Evolutionary conservation across 345 rosid genomes (phyloP).

Genomic region (Camelina neglecta): DNA sequence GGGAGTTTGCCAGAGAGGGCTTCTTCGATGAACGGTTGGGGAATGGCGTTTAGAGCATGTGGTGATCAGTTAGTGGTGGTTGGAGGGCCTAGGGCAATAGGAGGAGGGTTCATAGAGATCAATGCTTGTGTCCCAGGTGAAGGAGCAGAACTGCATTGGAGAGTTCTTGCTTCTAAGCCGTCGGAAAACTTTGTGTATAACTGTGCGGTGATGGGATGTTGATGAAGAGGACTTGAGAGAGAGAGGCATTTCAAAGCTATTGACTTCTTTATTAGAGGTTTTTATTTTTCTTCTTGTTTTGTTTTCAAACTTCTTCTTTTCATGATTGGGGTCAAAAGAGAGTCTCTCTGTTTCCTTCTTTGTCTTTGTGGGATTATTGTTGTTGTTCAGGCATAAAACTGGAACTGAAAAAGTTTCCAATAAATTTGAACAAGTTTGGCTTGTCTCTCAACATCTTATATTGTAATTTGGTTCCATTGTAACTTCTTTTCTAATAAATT

Average conservation of each 20-base stretch:
- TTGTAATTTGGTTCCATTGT: slow-evolving; percentile 26
- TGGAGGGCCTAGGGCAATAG: slow-evolving; percentile 61
- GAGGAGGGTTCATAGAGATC: slow-evolving; percentile 62
- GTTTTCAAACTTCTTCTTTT: background rate
- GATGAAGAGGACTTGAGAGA: slow-evolving; percentile 41
- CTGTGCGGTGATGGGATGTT: slow-evolving; percentile 92
- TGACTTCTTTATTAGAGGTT: slow-evolving; percentile 13
- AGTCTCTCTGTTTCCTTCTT: slow-evolving; percentile 22
- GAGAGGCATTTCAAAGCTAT: slow-evolving; percentile 36
- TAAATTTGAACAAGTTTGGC: slow-evolving; percentile 31
- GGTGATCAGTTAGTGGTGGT: slow-evolving; percentile 71
- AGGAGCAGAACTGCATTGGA: slow-evolving; percentile 53
- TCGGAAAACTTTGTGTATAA: slow-evolving; percentile 71
- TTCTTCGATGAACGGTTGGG: slow-evolving; percentile 80
- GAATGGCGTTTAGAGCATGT: slow-evolving; percentile 82
- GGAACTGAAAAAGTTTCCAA: slow-evolving; percentile 34
- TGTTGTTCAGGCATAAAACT: slow-evolving; percentile 29
- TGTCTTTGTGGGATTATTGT: slow-evolving; percentile 12
- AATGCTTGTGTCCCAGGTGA: slow-evolving; percentile 76
- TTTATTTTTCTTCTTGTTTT: background rate
- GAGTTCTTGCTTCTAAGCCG: slow-evolving; percentile 60
- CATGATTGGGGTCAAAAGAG: slow-evolving; percentile 34
- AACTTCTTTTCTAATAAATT: background rate
- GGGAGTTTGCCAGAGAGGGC: slow-evolving; percentile 67
- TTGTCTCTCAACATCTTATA: slow-evolving; percentile 25